phyloP scores from a whole-genome alignment of 1,284 basidiomycete species.

The Pterulicium gracile region DNA sequence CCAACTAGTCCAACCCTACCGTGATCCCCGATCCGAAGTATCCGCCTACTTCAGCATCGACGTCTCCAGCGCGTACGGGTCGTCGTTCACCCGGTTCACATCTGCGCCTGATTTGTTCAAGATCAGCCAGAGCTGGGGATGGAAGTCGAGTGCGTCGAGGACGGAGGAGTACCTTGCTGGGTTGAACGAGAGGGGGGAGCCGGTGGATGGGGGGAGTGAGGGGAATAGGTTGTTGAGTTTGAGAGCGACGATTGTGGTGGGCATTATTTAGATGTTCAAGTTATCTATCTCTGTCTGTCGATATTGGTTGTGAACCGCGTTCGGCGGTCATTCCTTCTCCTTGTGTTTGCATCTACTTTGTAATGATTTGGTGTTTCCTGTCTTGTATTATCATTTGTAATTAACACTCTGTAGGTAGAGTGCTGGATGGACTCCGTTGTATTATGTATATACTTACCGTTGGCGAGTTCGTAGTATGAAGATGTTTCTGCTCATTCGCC shows the following conservation, averaged over 20 bases:
- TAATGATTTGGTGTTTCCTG: no score
- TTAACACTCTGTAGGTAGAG: no score
- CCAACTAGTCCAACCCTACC: slow-evolving; percentile 45
- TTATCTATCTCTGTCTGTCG: no score
- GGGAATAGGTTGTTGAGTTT: slow-evolving; percentile 34
- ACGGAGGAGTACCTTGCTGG: slow-evolving; percentile 46
- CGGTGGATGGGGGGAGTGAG: slow-evolving; percentile 26
- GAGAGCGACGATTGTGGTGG: slow-evolving; percentile 65
- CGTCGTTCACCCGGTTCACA: slow-evolving; percentile 74
- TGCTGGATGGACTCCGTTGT: no score
- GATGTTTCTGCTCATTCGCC: no score
- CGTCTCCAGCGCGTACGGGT: slow-evolving; percentile 75
- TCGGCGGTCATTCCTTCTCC: no score
- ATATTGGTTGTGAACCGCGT: no score
- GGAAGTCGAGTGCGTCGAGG: slow-evolving; percentile 61
- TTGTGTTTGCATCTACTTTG: no score
- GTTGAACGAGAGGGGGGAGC: slow-evolving; percentile 33
- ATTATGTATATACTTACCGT: no score
- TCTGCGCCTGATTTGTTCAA: slow-evolving; percentile 82
- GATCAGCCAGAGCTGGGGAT: slow-evolving; percentile 73
- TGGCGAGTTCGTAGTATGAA: no score
- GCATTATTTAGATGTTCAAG: slow-evolving; percentile 63
- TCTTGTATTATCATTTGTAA: no score
- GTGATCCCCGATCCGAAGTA: slow-evolving; percentile 59
- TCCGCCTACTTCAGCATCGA: slow-evolving; percentile 77